Percentiles rank a stretch among this genome's conserved stretches.
phyloP scores from a whole-genome alignment of 1,284 basidiomycete species.

The Trichosporon asahii region DNA sequence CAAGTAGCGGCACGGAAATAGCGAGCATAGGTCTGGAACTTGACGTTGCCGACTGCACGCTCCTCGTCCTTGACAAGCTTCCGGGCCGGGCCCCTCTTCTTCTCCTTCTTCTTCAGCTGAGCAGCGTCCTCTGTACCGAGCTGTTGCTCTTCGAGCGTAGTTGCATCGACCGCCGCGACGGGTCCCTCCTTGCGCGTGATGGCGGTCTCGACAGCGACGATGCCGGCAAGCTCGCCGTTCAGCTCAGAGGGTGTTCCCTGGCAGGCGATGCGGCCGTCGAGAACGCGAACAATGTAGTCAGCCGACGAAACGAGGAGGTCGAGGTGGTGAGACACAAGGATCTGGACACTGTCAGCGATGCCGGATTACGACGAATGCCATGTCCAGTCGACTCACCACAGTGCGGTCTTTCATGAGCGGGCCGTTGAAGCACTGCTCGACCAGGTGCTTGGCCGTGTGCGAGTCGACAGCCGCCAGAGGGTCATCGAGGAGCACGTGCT shows the following conservation, averaged over 20 bases:
- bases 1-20: slow-evolving; percentile 60
- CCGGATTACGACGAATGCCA: too few relatives aligned
- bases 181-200: slow-evolving; percentile 57
- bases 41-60: slow-evolving; percentile 68
- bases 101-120: slow-evolving; percentile 35
- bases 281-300: slow-evolving; percentile 65
- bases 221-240: slow-evolving; percentile 54
- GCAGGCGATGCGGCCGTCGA: slow-evolving; percentile 60
- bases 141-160: neutral
- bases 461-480: slow-evolving; percentile 84
- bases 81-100: slow-evolving; percentile 45
- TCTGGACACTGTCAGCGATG: slow-evolving; percentile 35
- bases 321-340: slow-evolving; percentile 84
- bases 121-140: slow-evolving; percentile 48
- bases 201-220: slow-evolving; percentile 49
- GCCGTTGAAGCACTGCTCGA: slow-evolving; percentile 63
- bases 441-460: slow-evolving; percentile 74
- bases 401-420: slow-evolving; percentile 64
- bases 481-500: slow-evolving; percentile 81
- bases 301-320: slow-evolving; percentile 62
- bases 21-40: slow-evolving; percentile 72
- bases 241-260: slow-evolving; percentile 62
- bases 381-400: slow-evolving; percentile 49
- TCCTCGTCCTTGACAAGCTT: slow-evolving; percentile 54
- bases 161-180: slow-evolving; percentile 25